Base-by-base conservation (phyloP, 2,329 filamentous ascomycete species). In the Paecilomyces fulvus region DNA sequence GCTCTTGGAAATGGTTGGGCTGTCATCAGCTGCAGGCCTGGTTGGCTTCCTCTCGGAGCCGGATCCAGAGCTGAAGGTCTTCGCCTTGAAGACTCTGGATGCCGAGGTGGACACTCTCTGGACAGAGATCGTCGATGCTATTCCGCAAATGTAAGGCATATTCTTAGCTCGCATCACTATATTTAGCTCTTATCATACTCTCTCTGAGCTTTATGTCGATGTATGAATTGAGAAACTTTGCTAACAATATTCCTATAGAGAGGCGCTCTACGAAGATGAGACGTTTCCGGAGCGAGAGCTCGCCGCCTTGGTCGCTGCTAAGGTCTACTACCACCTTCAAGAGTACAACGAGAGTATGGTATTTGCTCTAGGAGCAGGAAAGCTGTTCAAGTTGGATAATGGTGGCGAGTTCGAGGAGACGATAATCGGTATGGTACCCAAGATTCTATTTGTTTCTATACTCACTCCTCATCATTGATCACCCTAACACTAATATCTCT, bases 281-380 rank as follows among this genome's bases (percentile, higher is more conserved):
- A 83, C 84, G 59, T 99, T 99, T 69, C 89, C 92, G 52, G 89
- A 99, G 74, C 90, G 92, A 68, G 89, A 94, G 73, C 86, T 99
- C 56, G 94, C 94, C 55, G 94, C 94, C 55, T 82, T 99, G 52
- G 91, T 99, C 55, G 88, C 95, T 49, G 89, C 94, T 65, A 99
- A 99, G 81, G 91, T 97, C 64, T 99, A 97, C 79, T 99, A 97
- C 72, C 94, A 99, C 72, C 85, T 99, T 54, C 91, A 96, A 76
- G 94, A 94, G 73, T 99, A 99, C 79, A 94, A 96, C 72, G 94
- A 99, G 79, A 96, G 92, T 75, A 97, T 99, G 92, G 89, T 90
- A 54, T 97, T 99, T 75, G 94, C 94, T 61, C 84, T 99, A 50
- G 92, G 91, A 58, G 92, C 94, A 23, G 94, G 94, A 59, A 90